phyloP scores from a whole-genome alignment of 2,329 filamentous ascomycete species.

The Botrytis byssoidea region DNA sequence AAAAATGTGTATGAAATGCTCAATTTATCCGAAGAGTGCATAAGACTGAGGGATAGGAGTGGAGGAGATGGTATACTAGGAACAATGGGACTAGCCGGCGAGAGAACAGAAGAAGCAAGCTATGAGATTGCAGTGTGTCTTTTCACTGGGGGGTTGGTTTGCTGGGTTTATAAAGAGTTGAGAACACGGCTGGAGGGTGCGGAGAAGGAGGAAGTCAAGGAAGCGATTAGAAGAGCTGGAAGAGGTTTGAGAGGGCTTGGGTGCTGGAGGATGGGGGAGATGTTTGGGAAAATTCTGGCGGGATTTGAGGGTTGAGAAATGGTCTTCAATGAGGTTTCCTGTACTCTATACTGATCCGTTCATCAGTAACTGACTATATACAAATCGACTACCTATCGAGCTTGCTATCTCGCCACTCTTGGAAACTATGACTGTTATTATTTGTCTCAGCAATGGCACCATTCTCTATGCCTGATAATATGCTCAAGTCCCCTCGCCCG shows the following conservation, averaged over 20 bases:
- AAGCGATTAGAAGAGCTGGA: constrained; percentile 30
- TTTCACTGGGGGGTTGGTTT: constrained; percentile 36
- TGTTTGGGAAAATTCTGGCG: constrained; percentile 35
- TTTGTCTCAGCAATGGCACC: not conserved
- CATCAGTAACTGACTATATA: not conserved
- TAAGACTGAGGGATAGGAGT: not conserved
- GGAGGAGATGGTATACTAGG: not conserved
- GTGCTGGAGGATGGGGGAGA: constrained; percentile 35
- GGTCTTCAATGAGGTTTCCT: not conserved
- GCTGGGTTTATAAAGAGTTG: constrained; percentile 36
- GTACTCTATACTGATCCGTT: not conserved
- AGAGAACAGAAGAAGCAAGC: constrained; percentile 6
- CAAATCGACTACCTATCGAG: not conserved
- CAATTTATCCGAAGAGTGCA: not conserved
- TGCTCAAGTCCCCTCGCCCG: not conserved
- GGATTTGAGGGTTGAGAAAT: constrained; percentile 25
- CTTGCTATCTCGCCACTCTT: not conserved
- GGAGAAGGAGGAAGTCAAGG: constrained; percentile 25
- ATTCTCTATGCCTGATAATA: not conserved
- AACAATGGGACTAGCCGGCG: not conserved
- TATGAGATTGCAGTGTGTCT: constrained; percentile 34
- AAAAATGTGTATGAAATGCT: constrained; percentile 28
- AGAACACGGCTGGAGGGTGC: constrained; percentile 13
- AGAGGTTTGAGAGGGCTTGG: constrained; percentile 32
- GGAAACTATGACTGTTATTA: not conserved